Conservation (phyloP, 176 grass and related monocot genomes). For the Tillandsia fasciculata region DNA sequence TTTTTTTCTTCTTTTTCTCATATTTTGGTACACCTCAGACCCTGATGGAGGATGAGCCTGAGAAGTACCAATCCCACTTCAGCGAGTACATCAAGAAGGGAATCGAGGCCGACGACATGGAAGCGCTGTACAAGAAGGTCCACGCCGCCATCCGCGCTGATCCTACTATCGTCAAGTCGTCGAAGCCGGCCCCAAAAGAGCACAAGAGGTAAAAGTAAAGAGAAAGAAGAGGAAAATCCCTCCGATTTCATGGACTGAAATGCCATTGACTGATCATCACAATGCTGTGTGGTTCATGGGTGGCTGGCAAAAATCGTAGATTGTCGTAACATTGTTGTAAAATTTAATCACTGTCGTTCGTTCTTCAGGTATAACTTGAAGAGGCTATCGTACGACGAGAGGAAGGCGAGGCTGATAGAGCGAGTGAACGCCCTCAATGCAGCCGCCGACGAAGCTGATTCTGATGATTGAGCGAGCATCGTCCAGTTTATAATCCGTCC, state of each 20-base stretch:
- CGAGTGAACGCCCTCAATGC: conserved; percentile 55
- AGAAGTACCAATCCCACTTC: conserved; percentile 72
- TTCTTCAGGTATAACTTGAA: conserved; percentile 53
- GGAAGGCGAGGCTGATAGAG: conserved; percentile 55
- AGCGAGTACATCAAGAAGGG: conserved; percentile 71
- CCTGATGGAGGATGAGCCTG: conserved; percentile 68
- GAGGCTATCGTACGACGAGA: conserved; percentile 82
- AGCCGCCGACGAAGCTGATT: too few relatives aligned
- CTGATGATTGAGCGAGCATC: too few relatives aligned
- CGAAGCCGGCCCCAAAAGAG: conserved; percentile 42
- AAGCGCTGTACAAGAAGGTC: conserved; percentile 80
- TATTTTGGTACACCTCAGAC: conserved; percentile 12
- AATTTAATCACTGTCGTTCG: too few relatives aligned
- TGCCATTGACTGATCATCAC: not conserved
- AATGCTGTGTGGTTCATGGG: too few relatives aligned
- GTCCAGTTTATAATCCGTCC: too few relatives aligned
- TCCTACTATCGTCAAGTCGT: conserved; percentile 30
- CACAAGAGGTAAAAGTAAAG: conserved; percentile 58
- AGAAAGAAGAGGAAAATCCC: too few relatives aligned
- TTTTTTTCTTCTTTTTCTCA: not conserved
- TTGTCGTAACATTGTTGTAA: not conserved
- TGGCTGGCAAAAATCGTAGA: not conserved
- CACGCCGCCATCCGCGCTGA: conserved; percentile 71
- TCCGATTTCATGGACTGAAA: not conserved
- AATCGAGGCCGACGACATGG: conserved; percentile 52